Percentiles rank a stretch among this genome's conserved stretches.
Conservation (phyloP, 768 basidiomycete genomes). For the Pholiota microspora region DNA sequence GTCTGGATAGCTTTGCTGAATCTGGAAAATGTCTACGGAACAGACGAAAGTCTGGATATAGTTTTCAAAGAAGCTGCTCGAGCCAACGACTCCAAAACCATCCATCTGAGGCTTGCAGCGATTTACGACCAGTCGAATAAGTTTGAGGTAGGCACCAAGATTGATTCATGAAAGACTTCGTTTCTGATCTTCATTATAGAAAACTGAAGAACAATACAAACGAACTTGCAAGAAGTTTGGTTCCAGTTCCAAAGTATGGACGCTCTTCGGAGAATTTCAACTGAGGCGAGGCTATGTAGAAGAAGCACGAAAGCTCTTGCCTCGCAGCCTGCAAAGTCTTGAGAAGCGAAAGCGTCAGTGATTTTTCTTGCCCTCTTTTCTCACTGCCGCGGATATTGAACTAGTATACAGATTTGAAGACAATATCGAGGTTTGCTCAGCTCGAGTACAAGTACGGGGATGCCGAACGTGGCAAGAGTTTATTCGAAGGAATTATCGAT, state of each 20-base stretch:
- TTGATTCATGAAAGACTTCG: too few species aligned
- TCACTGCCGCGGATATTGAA: background rate
- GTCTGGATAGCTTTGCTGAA: constrained; percentile 98
- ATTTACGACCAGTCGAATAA: constrained; percentile 87
- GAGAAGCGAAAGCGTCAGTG: constrained; percentile 91
- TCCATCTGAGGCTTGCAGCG: constrained; percentile 80
- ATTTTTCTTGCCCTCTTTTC: background rate
- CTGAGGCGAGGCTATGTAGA: constrained; percentile 72
- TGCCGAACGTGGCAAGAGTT: constrained; percentile 89
- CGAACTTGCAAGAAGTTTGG: constrained; percentile 93
- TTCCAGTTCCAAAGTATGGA: constrained; percentile 93
- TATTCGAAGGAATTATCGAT: constrained; percentile 96
- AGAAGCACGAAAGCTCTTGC: constrained; percentile 80
- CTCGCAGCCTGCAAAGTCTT: constrained; percentile 84
- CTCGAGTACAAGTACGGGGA: constrained; percentile 95
- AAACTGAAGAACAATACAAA: constrained; percentile 91
- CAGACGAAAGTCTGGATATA: constrained; percentile 72
- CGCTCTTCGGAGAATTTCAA: constrained; percentile 80
- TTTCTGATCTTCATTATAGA: constrained; percentile 41
- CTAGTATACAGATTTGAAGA: constrained; percentile 75
- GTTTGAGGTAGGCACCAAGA: constrained; percentile 51
- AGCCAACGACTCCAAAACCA: constrained; percentile 89
- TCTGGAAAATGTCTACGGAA: constrained; percentile 91
- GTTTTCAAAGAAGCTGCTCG: constrained; percentile 88
- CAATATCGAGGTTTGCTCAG: constrained; percentile 92